Percentiles rank a stretch among this genome's conserved stretches.
Evolutionary conservation across 495 filamentous ascomycete species (phyloP).

Genomic region (Neurospora hispaniola): DNA sequence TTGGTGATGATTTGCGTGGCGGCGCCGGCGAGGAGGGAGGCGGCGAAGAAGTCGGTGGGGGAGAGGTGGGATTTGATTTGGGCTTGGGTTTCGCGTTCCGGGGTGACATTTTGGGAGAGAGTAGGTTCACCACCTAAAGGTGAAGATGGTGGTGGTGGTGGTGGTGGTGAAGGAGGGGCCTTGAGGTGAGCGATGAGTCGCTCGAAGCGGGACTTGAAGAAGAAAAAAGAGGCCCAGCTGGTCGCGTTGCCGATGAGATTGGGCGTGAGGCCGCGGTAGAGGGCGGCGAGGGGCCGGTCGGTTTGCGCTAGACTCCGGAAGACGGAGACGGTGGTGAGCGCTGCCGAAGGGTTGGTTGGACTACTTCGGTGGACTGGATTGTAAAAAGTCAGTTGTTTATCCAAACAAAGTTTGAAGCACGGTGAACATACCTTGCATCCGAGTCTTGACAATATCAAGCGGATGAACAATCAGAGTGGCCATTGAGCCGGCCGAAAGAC

Average conservation of each 20-base stretch:
- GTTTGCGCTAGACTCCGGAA: conserved; percentile 32
- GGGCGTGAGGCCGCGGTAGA: conserved; percentile 82
- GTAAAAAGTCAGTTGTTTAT: too few species aligned
- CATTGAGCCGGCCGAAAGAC: conserved; percentile 77
- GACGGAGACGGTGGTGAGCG: conserved; percentile 33
- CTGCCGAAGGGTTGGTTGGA: conserved; percentile 17
- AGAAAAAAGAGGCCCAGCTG: conserved; percentile 90
- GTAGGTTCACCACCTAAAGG: background rate
- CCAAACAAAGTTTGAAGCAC: too few species aligned
- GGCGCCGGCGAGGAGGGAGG: conserved; percentile 65
- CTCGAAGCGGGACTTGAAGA: conserved; percentile 44
- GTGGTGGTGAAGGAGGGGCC: background rate
- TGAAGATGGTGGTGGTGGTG: background rate
- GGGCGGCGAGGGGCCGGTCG: conserved; percentile 42
- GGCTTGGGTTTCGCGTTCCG: background rate
- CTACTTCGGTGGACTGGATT: conserved; percentile 25
- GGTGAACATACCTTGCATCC: conserved; percentile 62
- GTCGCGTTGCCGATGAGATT: conserved; percentile 86
- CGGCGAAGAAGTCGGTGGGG: conserved; percentile 72
- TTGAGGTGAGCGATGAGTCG: conserved; percentile 21
- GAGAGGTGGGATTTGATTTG: conserved; percentile 30
- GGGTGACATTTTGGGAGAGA: background rate
- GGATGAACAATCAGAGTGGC: conserved; percentile 78
- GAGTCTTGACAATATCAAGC: conserved; percentile 90
- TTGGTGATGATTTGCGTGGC: conserved; percentile 78